phyloP scores from a whole-genome alignment of 1,284 basidiomycete species.

The Wolfiporia cocos region DNA sequence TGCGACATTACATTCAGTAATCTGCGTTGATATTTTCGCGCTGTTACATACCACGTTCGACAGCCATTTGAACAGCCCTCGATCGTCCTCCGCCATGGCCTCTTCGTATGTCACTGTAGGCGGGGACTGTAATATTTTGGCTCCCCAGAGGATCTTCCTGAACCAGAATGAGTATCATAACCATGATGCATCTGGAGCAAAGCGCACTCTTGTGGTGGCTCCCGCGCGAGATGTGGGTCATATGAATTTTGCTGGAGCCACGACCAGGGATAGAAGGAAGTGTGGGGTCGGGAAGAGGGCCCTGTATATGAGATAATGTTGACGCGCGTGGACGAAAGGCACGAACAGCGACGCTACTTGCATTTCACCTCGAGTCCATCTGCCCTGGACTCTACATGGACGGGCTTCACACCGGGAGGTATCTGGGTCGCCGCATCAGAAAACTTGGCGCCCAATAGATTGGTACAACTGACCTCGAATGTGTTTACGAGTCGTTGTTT shows the following conservation, averaged over 20 bases:
- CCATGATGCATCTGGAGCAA: not conserved
- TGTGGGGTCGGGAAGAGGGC: constrained; percentile 58
- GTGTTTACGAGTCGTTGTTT: constrained; percentile 89
- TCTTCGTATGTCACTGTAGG: constrained; percentile 76
- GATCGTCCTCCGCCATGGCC: constrained; percentile 63
- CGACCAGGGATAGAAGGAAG: constrained; percentile 82
- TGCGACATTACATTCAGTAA: too few relatives aligned
- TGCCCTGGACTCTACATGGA: constrained; percentile 49
- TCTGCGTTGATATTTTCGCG: too few relatives aligned
- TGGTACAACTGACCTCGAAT: constrained; percentile 51
- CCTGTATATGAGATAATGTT: constrained; percentile 30
- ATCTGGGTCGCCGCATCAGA: constrained; percentile 43
- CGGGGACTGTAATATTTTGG: constrained; percentile 68
- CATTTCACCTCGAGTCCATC: constrained; percentile 70
- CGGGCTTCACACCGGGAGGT: constrained; percentile 64
- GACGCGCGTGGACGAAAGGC: not conserved
- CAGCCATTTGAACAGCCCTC: constrained; percentile 78
- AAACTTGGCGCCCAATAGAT: not conserved
- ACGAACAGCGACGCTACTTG: constrained; percentile 28
- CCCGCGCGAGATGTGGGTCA: constrained; percentile 45
- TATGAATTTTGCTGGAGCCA: constrained; percentile 78
- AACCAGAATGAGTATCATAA: not conserved
- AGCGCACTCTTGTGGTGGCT: constrained; percentile 36
- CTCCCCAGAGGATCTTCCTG: constrained; percentile 80
- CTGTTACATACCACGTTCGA: constrained; percentile 64